These are phyloP conservation scores for Lichina pygmaea DNA, from an alignment of 495 filamentous ascomycete species.

Conservation along the genomic window DNA sequence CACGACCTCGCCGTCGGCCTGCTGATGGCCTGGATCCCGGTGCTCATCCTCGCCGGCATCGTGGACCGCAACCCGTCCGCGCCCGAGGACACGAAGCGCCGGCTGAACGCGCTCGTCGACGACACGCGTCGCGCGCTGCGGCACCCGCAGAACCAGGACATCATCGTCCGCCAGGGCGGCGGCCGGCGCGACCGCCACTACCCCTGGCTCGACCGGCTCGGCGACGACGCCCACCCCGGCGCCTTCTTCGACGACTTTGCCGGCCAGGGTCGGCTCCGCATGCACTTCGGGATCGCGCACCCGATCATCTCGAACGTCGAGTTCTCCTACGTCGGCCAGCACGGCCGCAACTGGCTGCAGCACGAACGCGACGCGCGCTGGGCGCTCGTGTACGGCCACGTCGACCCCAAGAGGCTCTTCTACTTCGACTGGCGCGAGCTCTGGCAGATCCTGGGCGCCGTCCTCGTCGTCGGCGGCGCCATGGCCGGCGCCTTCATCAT, in stretches of 20 bases:
- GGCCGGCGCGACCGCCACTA: neutral
- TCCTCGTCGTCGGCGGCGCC: slow-evolving; percentile 11
- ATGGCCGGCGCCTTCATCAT: slow-evolving; percentile 16
- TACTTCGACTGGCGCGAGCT: slow-evolving; percentile 19
- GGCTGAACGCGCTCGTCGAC: slow-evolving; percentile 14
- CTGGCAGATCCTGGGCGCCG: slow-evolving; percentile 14
- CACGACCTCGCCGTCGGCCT: slow-evolving; percentile 21
- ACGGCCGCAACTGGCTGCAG: slow-evolving; percentile 14
- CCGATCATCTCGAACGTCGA: slow-evolving; percentile 18
- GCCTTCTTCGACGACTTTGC: slow-evolving; percentile 16
- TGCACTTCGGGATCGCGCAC: slow-evolving; percentile 14
- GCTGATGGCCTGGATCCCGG: slow-evolving; percentile 20
- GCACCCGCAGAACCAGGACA: slow-evolving; percentile 4
- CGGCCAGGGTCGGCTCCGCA: slow-evolving; percentile 20
- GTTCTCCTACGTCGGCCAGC: slow-evolving; percentile 11
- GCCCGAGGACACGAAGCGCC: slow-evolving; percentile 11
- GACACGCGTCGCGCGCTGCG: slow-evolving; percentile 9
- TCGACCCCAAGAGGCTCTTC: slow-evolving; percentile 9
- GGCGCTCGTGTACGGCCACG: slow-evolving; percentile 11
- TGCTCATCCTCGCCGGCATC: slow-evolving; percentile 19
- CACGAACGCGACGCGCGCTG: slow-evolving; percentile 10
- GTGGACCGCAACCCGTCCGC: slow-evolving; percentile 22
- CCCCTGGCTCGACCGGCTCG: neutral
- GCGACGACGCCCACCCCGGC: neutral
- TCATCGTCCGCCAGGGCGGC: neutral